phyloP scores from a whole-genome alignment of 495 filamentous ascomycete genomes.

The Immersiella caudata region DNA sequence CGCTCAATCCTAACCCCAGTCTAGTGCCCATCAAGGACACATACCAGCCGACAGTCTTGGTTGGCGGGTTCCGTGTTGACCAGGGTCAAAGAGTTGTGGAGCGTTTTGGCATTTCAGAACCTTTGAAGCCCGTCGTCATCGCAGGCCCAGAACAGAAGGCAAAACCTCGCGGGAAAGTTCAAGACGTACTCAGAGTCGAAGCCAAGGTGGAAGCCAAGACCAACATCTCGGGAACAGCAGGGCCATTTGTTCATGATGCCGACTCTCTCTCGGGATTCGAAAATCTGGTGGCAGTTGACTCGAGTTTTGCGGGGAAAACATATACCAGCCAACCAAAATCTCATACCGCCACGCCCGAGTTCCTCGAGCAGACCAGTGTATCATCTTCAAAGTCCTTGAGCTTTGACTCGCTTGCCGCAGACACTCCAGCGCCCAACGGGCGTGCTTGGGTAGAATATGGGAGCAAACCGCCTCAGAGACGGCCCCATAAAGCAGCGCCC shows the following conservation, averaged over 20 bases:
- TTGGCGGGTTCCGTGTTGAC: background rate
- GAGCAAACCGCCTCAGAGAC: background rate
- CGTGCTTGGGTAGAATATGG: background rate
- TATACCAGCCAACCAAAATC: no score
- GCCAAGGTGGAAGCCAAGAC: no score
- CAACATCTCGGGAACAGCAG: no score
- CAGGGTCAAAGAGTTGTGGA: background rate
- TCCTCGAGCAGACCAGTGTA: background rate
- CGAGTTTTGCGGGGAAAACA: no score
- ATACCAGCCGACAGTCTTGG: background rate
- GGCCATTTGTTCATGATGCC: background rate
- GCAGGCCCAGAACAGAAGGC: no score
- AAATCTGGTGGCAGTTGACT: no score
- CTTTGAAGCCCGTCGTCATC: background rate
- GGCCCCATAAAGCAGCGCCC: background rate
- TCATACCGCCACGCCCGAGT: background rate
- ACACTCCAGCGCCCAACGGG: background rate
- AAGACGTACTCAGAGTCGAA: no score
- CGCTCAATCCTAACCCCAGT: no score
- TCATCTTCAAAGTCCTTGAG: background rate
- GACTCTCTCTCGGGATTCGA: background rate
- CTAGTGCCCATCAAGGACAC: constrained; percentile 8
- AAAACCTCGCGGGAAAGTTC: no score
- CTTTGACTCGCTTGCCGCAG: background rate
- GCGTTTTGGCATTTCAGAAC: background rate